Percentiles rank a stretch among this genome's conserved stretches.
These are phyloP conservation scores for Metschnikowia similis DNA, from an alignment of 805 yeast genomes.

Conservation along the genomic window DNA sequence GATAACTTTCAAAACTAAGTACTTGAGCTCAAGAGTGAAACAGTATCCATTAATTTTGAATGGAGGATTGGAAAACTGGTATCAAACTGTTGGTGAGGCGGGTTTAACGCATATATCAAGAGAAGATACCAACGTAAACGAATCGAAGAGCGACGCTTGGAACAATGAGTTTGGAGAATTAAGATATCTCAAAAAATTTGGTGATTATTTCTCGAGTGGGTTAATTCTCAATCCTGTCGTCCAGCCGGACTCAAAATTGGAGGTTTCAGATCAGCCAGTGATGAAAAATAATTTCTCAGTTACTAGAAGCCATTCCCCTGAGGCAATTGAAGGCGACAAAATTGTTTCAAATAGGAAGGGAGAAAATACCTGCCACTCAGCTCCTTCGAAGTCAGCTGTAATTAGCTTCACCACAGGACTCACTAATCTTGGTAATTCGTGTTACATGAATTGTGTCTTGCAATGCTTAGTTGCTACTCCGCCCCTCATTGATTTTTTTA, in stretches of 20 bases:
- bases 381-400: not conserved
- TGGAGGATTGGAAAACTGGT: slow-evolving; percentile 39
- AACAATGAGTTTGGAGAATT: not conserved
- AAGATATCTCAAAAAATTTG: slow-evolving; percentile 11
- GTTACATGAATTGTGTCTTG: slow-evolving; percentile 88
- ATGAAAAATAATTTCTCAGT: not conserved
- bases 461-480: slow-evolving; percentile 80
- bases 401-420: slow-evolving; percentile 59
- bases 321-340: not conserved
- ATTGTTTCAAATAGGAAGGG: not conserved
- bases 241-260: not conserved
- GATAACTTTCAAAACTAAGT: slow-evolving; percentile 27
- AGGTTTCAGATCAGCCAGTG: not conserved
- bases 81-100: slow-evolving; percentile 26
- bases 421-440: slow-evolving; percentile 80
- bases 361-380: not conserved
- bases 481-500: slow-evolving; percentile 58
- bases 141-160: slow-evolving; percentile 14
- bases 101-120: slow-evolving; percentile 5
- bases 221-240: not conserved
- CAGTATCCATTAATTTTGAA: slow-evolving; percentile 30
- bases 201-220: slow-evolving; percentile 14
- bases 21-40: slow-evolving; percentile 31
- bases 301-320: not conserved
- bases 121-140: not conserved